A percentile compares a stretch with the other conserved stretches of the same genome.
phyloP scores from a whole-genome alignment of 306 rosid genomes.

The Corylus americana region DNA sequence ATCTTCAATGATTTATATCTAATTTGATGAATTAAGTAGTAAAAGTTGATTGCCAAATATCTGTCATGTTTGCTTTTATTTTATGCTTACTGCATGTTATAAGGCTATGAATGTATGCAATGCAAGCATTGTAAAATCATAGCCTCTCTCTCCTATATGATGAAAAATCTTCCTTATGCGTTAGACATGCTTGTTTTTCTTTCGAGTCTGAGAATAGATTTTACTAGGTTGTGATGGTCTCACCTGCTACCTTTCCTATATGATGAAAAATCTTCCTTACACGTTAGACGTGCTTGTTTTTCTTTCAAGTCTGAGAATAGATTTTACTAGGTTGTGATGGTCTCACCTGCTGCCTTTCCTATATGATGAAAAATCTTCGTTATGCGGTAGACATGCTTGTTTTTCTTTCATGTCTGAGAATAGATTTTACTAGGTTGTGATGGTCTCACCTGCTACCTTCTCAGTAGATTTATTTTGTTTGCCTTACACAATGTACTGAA shows the following conservation, averaged over 20 bases:
- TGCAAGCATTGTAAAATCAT: not conserved
- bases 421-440: not conserved
- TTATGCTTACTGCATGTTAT: not conserved
- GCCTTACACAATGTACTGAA: conserved; percentile 24
- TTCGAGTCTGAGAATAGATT: conserved; percentile 11
- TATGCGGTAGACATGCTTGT: not conserved
- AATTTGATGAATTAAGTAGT: not conserved
- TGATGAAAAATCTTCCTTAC: not conserved
- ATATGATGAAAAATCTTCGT: not conserved
- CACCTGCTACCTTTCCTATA: not conserved
- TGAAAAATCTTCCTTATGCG: not conserved
- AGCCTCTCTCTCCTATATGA: not conserved
- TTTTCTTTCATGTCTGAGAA: conserved; percentile 16
- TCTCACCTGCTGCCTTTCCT: not conserved
- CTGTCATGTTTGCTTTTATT: conserved; percentile 2
- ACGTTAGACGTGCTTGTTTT: not conserved
- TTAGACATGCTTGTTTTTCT: not conserved
- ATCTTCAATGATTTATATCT: not conserved
- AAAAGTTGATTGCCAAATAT: not conserved
- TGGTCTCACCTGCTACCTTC: not conserved
- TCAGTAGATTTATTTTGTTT: conserved; percentile 19
- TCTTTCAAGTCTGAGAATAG: conserved; percentile 15
- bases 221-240: not conserved
- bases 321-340: not conserved
- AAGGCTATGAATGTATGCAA: not conserved